Evolutionary conservation across 768 basidiomycete species (phyloP), one percentile per base, ranked within the genome.

Genomic region (Phaeolepiota aurea): DNA sequence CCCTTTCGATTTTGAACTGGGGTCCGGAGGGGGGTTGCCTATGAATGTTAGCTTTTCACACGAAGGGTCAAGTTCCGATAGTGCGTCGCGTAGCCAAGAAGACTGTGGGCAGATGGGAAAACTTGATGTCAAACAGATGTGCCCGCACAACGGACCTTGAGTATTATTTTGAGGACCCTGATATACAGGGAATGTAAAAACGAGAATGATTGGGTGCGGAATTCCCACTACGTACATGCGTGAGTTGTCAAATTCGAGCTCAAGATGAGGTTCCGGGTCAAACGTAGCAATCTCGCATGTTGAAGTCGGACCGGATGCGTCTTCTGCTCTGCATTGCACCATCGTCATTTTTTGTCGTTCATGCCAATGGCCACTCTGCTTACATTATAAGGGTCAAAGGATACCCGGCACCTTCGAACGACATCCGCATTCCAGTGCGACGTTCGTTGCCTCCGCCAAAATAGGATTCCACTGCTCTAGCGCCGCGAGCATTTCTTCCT

Each of bases 41-140:
- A 87, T 77, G 57, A 98, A 79, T 0, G 85, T 87, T 14, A 98
- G 70, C 44, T 80, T 86, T 32, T 88, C 81, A 55, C 83, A 89
- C 0, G 89, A 86, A 13, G 89, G 76, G 49, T 97, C 92, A 11
- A 99, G 70, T 54, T 97, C 94, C 9, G 82, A 80, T 11, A 97
- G 73, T 0, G 93, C 91, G 44, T 96, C 91, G 32, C 87, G 80
- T 22, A 98, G 81, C 88, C 91, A 93, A 3, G 86, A 92, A 2
- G 93, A 94, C 77, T 70, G 42, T 15, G n/a, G 25, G 37, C 18
- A 28, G 12, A 15, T 28, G 10, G 28, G 22, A 22, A 31, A 21
- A 14, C 4, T 4, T 14, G 20, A 31, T 9, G 37, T 40, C n/a
- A 35, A 35, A 19, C 40, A 32, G 31, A 20, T n/a, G 22, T 18